phyloP scores from a whole-genome alignment of 768 basidiomycete species.

The Macrocybe gigantea region DNA sequence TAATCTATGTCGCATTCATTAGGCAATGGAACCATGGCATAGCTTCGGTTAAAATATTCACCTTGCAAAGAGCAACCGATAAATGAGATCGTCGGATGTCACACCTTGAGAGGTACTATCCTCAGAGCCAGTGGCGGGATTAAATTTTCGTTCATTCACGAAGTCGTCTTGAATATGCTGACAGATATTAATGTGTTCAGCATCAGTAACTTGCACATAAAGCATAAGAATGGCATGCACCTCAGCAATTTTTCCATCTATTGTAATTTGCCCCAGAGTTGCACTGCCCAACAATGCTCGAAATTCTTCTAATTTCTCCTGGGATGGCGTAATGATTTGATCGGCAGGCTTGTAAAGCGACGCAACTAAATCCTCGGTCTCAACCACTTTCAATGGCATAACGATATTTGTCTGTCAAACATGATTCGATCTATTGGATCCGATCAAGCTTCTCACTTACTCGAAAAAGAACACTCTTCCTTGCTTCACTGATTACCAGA shows the following conservation, averaged over 20 bases:
- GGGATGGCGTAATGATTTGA: slow-evolving; percentile 37
- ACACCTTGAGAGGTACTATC: slow-evolving; percentile 27
- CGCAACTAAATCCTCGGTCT: neutral
- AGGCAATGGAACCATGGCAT: no score
- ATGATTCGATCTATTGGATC: neutral
- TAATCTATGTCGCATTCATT: no score
- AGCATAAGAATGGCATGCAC: slow-evolving; percentile 26
- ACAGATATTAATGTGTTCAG: neutral
- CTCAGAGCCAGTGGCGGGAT: slow-evolving; percentile 21
- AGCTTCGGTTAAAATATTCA: slow-evolving; percentile 23
- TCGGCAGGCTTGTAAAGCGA: slow-evolving; percentile 44
- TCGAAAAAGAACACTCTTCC: slow-evolving; percentile 69
- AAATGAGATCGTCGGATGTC: slow-evolving; percentile 58
- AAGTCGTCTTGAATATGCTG: slow-evolving; percentile 80
- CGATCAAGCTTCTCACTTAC: slow-evolving; percentile 25
- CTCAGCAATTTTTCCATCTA: slow-evolving; percentile 53
- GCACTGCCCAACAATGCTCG: slow-evolving; percentile 58
- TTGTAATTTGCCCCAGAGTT: slow-evolving; percentile 46
- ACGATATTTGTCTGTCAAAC: slow-evolving; percentile 48
- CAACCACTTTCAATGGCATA: slow-evolving; percentile 37
- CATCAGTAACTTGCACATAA: neutral
- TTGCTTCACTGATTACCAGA: slow-evolving; percentile 56
- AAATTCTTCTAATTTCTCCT: slow-evolving; percentile 46
- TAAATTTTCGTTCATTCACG: slow-evolving; percentile 37
- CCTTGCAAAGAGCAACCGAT: slow-evolving; percentile 67